Evolutionary conservation across 2,329 filamentous ascomycete species (phyloP).

Genomic region (Cytospora paraplurivora): DNA sequence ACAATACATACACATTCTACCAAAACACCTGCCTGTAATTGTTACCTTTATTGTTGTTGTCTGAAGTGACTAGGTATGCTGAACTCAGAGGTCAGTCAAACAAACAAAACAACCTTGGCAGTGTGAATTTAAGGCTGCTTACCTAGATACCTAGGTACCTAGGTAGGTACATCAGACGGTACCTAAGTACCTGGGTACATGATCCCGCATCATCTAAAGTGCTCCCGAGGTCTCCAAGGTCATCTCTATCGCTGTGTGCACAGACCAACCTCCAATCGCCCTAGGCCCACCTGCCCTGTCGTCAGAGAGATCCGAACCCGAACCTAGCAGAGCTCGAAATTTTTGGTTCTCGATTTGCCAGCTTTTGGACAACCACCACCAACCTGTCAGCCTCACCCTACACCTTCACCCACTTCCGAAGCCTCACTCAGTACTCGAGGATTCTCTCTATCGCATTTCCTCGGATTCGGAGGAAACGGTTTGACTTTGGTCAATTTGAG

Average conservation of each 20-base stretch:
- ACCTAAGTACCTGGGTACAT: no score
- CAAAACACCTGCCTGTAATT: no score
- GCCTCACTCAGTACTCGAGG: slow-evolving; percentile 7
- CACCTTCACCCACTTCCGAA: slow-evolving; percentile 4
- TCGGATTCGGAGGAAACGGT: slow-evolving; percentile 4
- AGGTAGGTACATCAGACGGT: no score
- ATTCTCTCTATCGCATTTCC: slow-evolving; percentile 8
- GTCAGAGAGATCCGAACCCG: slow-evolving; percentile 20
- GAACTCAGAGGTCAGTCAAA: no score
- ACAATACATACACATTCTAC: no score
- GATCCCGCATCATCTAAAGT: no score
- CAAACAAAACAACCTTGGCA: no score
- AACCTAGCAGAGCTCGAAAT: slow-evolving; percentile 28
- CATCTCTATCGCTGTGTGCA: slow-evolving; percentile 10
- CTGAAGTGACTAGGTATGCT: no score
- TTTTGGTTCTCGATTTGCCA: slow-evolving; percentile 28
- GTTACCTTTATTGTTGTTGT: no score
- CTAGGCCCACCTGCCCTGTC: slow-evolving; percentile 23
- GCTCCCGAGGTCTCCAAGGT: neutral
- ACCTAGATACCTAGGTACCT: no score
- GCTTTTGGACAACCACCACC: slow-evolving; percentile 16
- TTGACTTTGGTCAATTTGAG: slow-evolving; percentile 10
- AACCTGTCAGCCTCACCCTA: slow-evolving; percentile 22
- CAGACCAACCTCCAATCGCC: slow-evolving; percentile 2
- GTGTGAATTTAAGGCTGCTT: no score